Percentiles rank a stretch among this genome's conserved stretches.
Conservation (phyloP, 2,329 filamentous ascomycete species). For the Coniochaeta sp. region DNA sequence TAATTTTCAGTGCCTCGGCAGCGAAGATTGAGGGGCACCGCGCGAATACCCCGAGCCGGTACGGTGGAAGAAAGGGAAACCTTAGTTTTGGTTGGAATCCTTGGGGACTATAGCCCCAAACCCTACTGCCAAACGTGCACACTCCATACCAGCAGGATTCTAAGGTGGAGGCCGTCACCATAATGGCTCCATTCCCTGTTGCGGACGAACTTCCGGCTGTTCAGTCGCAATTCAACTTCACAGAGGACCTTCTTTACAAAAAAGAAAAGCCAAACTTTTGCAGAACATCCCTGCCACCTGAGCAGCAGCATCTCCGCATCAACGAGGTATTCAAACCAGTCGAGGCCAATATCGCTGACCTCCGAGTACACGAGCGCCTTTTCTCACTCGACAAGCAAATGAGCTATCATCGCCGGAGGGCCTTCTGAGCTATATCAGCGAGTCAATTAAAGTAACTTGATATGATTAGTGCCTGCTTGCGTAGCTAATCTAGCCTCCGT, state of each 20-base stretch:
- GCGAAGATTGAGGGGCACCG: no score
- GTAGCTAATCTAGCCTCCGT: background rate
- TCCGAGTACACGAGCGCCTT: background rate
- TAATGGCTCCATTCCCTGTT: background rate
- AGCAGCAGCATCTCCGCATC: background rate
- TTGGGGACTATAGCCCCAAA: no score
- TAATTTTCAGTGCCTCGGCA: no score
- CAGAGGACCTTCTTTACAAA: background rate
- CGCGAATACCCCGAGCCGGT: no score
- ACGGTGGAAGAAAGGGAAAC: no score
- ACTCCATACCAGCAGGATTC: no score
- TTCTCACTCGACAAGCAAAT: background rate
- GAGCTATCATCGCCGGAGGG: background rate
- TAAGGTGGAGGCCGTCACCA: background rate
- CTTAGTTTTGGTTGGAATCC: no score
- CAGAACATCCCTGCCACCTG: background rate
- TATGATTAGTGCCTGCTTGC: background rate
- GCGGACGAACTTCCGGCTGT: background rate
- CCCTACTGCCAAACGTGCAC: no score
- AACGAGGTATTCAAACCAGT: background rate
- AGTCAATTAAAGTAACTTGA: background rate
- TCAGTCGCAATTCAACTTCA: background rate
- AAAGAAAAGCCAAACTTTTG: background rate
- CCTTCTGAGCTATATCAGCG: background rate
- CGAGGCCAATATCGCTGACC: background rate